A percentile compares a stretch with the other conserved stretches of the same genome.
Conservation (phyloP, 495 filamentous ascomycete species). For the Collariella sp. region DNA sequence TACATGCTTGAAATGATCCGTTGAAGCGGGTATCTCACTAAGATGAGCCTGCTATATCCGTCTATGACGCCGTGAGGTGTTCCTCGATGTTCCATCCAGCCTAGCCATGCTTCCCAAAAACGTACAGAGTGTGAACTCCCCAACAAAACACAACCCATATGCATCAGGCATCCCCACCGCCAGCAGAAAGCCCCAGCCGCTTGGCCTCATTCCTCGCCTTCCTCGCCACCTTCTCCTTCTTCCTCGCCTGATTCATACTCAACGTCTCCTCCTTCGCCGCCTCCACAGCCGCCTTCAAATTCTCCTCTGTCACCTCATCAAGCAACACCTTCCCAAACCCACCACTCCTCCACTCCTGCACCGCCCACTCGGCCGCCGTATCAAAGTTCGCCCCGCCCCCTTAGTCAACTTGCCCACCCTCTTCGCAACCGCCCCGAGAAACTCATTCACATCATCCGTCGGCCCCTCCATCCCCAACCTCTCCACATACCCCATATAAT, state of each 20-base stretch:
- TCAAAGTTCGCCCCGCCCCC: slow-evolving; percentile 66
- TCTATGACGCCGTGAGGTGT: neutral
- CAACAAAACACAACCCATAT: neutral
- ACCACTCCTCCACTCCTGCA: slow-evolving; percentile 77
- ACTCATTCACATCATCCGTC: slow-evolving; percentile 70
- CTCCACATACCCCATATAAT: slow-evolving; percentile 42
- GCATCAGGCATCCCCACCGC: neutral
- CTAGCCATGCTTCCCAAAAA: neutral
- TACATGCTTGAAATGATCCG: neutral
- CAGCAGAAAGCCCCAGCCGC: slow-evolving; percentile 6
- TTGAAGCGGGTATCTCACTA: neutral
- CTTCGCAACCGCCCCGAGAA: slow-evolving; percentile 58
- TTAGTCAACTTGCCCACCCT: slow-evolving; percentile 69
- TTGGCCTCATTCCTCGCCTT: slow-evolving; percentile 29
- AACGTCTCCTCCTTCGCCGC: slow-evolving; percentile 27
- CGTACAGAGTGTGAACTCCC: neutral
- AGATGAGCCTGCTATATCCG: neutral
- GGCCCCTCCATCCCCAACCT: slow-evolving; percentile 49
- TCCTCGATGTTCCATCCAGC: neutral
- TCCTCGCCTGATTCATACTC: slow-evolving; percentile 40
- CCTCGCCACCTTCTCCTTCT: slow-evolving; percentile 35
- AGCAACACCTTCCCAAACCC: slow-evolving; percentile 67
- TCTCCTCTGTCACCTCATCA: slow-evolving; percentile 62
- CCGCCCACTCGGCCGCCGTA: slow-evolving; percentile 68
- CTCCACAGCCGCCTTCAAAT: slow-evolving; percentile 35